These are phyloP conservation scores for Ceratobasidium sp. DNA, from an alignment of 1,284 basidiomycete genomes.

Conservation along the genomic window DNA sequence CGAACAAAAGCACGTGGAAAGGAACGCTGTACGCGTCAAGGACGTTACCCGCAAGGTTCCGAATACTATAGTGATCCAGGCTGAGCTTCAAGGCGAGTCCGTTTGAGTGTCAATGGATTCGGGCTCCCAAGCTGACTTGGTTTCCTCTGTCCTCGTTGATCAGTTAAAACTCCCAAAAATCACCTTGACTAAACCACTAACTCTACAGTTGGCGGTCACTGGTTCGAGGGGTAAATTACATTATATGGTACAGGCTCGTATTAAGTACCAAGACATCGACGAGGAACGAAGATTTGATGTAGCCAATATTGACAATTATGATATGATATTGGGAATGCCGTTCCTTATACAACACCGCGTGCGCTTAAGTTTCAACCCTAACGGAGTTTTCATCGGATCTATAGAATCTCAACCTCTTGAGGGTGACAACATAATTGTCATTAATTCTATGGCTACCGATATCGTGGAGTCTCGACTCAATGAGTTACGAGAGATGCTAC, in stretches of 20 bases:
- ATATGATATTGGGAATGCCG: slow-evolving; percentile 56
- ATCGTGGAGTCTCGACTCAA: background rate
- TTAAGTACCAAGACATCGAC: slow-evolving; percentile 58
- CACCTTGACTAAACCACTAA: slow-evolving; percentile 54
- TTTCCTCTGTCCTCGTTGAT: slow-evolving; percentile 60
- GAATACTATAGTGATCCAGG: slow-evolving; percentile 56
- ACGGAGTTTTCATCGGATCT: background rate
- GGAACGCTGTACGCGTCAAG: background rate
- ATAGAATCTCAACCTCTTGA: background rate
- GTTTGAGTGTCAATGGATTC: slow-evolving; percentile 58
- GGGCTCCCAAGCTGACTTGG: slow-evolving; percentile 61
- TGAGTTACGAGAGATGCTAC: slow-evolving; percentile 46
- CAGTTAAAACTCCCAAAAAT: slow-evolving; percentile 54
- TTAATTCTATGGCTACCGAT: slow-evolving; percentile 35
- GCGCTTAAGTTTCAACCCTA: background rate
- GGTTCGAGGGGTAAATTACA: slow-evolving; percentile 53
- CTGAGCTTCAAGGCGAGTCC: slow-evolving; percentile 57
- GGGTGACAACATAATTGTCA: background rate
- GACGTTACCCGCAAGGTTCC: slow-evolving; percentile 53
- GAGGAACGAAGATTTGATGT: slow-evolving; percentile 56
- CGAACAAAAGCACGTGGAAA: slow-evolving; percentile 52
- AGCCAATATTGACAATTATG: slow-evolving; percentile 54
- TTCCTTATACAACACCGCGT: slow-evolving; percentile 50
- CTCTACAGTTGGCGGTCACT: slow-evolving; percentile 56
- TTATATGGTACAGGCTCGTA: slow-evolving; percentile 25